phyloP scores from a whole-genome alignment of 495 filamentous ascomycete species.

The Jackrogersella minutella region DNA sequence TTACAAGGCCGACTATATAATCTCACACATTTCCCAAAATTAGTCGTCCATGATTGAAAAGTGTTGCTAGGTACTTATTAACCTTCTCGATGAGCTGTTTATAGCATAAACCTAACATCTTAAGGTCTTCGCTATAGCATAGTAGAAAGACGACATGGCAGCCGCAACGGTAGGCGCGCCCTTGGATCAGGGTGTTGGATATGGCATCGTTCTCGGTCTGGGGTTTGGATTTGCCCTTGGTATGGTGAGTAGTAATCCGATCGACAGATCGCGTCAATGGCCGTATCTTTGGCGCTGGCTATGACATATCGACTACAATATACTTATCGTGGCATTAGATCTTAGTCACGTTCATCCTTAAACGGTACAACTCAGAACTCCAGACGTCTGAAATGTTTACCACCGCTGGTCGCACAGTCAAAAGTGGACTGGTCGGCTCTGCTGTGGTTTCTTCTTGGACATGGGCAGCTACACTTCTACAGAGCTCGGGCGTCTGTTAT shows the following conservation, averaged over 20 bases:
- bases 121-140: constrained; percentile 1
- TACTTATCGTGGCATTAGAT: constrained; percentile 48
- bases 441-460: constrained; percentile 98
- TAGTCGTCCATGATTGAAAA: not conserved
- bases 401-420: constrained; percentile 92
- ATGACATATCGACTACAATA: not conserved
- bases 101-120: not conserved
- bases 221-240: constrained; percentile 78
- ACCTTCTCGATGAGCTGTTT: constrained; percentile 1
- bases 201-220: constrained; percentile 83
- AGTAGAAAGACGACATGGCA: constrained; percentile 21
- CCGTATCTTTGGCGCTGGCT: no score
- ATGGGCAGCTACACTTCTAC: constrained; percentile 84
- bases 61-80: not conserved
- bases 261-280: not conserved
- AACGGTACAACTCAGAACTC: constrained; percentile 89
- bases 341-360: constrained; percentile 78
- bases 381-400: constrained; percentile 98
- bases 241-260: constrained; percentile 65
- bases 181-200: constrained; percentile 75
- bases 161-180: constrained; percentile 53
- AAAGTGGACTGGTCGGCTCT: constrained; percentile 90
- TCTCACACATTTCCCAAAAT: not conserved
- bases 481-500: constrained; percentile 90
- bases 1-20: constrained; percentile 16